Evolutionary conservation across 257 asterid genomes (phyloP).

Genomic region (Mitragyna speciosa): DNA sequence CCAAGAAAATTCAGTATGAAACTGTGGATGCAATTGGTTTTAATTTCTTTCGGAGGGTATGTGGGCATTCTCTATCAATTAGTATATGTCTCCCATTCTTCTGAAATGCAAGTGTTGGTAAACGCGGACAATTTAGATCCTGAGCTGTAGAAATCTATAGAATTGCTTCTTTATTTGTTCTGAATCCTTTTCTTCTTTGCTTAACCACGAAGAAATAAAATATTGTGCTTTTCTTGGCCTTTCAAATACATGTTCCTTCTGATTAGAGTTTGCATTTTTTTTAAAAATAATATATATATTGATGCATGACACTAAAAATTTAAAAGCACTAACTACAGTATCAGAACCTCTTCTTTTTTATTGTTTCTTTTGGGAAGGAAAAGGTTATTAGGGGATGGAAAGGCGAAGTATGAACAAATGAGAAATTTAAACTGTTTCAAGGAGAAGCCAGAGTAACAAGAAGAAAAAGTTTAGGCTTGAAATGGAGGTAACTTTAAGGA

Average conservation of each 20-base stretch:
- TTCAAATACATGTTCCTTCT: too few species aligned
- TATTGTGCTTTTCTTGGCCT: not conserved
- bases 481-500: not conserved
- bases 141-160: not conserved
- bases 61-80: not conserved
- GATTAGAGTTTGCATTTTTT: too few species aligned
- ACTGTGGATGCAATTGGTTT: conserved; percentile 49
- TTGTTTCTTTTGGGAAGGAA: too few species aligned
- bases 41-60: conserved; percentile 90
- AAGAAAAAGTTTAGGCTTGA: not conserved
- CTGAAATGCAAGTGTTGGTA: not conserved
- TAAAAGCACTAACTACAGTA: too few species aligned
- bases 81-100: not conserved
- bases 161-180: not conserved
- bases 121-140: not conserved
- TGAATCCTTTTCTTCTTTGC: not conserved
- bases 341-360: too few species aligned
- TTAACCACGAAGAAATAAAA: not conserved
- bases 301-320: too few species aligned
- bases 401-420: too few species aligned
- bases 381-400: too few species aligned
- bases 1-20: conserved; percentile 55
- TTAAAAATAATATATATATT: too few species aligned
- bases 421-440: too few species aligned
- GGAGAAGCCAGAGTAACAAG: not conserved